Evolutionary conservation across 2,329 filamentous ascomycete species (phyloP).

Genomic region (Sclerotinia nivalis): DNA sequence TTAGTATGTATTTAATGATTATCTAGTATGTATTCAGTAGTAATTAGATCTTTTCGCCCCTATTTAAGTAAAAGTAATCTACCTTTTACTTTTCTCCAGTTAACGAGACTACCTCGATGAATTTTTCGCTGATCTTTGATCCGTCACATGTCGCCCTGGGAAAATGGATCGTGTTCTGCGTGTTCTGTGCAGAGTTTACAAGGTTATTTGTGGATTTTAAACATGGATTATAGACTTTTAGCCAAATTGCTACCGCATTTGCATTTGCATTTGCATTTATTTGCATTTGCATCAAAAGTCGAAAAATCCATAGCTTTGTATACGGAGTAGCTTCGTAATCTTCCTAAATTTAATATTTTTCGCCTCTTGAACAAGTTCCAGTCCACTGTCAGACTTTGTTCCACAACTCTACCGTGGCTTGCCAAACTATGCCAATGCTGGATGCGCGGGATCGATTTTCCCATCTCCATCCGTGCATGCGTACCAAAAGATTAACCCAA

Average conservation of each 20-base stretch:
- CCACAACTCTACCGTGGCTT: background rate
- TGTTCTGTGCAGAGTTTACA: background rate
- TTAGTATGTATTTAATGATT: background rate
- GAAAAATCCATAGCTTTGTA: too few species aligned
- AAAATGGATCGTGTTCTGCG: slow-evolving; percentile 8
- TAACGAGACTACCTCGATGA: slow-evolving; percentile 1
- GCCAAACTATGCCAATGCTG: background rate
- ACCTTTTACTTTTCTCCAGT: too few species aligned
- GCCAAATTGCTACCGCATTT: background rate
- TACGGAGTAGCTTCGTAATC: background rate
- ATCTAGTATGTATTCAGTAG: slow-evolving; percentile 1
- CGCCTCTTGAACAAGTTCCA: background rate
- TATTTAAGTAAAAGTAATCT: background rate
- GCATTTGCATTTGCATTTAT: too few species aligned
- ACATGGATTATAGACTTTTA: background rate
- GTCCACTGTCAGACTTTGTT: background rate
- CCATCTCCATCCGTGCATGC: slow-evolving; percentile 15
- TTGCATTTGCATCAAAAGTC: background rate
- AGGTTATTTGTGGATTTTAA: background rate
- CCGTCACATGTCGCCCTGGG: slow-evolving; percentile 17
- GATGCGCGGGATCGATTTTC: slow-evolving; percentile 14
- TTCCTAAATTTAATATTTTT: background rate
- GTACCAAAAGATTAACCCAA: background rate
- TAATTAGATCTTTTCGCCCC: background rate
- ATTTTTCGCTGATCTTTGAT: slow-evolving; percentile 2